A percentile compares a stretch with the other conserved stretches of the same genome.
Conservation (phyloP, 1,139 yeast genomes). For the Groenewaldozyma sp. region DNA sequence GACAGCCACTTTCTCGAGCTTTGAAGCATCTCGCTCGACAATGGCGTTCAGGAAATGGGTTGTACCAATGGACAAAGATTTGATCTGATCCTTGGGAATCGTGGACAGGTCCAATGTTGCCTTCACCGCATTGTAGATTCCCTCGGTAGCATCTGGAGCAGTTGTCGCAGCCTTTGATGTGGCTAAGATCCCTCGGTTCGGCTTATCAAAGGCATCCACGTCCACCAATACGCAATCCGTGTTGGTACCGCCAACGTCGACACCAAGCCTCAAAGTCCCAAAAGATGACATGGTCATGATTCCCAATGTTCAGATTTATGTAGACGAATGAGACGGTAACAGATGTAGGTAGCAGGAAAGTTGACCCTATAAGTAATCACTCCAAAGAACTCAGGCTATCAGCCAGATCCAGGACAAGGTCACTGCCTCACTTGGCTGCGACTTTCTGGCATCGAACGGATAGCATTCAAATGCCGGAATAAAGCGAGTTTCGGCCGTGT, state of each 20-base stretch:
- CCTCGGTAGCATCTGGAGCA: conserved; percentile 33
- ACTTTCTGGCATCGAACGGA: too few relatives aligned
- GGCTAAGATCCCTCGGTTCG: conserved; percentile 58
- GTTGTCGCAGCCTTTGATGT: conserved; percentile 24
- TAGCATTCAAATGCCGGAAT: too few relatives aligned
- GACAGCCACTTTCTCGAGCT: conserved; percentile 36
- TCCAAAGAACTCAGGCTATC: too few relatives aligned
- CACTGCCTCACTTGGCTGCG: too few relatives aligned
- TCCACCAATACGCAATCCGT: conserved; percentile 36
- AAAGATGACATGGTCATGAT: too few relatives aligned
- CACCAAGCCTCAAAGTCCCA: conserved; percentile 29
- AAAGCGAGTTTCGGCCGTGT: too few relatives aligned
- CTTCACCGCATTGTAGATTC: conserved; percentile 33
- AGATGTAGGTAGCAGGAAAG: too few relatives aligned
- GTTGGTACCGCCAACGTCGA: conserved; percentile 44
- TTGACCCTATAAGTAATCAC: too few relatives aligned
- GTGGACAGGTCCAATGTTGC: conserved; percentile 14
- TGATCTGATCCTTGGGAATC: conserved; percentile 23
- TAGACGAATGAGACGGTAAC: too few relatives aligned
- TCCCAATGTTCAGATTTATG: too few relatives aligned
- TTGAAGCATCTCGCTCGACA: conserved; percentile 33
- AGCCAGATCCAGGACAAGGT: too few relatives aligned
- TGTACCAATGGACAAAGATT: conserved; percentile 37
- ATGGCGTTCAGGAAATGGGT: conserved; percentile 40
- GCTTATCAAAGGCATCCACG: conserved; percentile 40